Base-by-base conservation (phyloP, 2,329 filamentous ascomycete genomes). In the Chaetomiaceae sp. region DNA sequence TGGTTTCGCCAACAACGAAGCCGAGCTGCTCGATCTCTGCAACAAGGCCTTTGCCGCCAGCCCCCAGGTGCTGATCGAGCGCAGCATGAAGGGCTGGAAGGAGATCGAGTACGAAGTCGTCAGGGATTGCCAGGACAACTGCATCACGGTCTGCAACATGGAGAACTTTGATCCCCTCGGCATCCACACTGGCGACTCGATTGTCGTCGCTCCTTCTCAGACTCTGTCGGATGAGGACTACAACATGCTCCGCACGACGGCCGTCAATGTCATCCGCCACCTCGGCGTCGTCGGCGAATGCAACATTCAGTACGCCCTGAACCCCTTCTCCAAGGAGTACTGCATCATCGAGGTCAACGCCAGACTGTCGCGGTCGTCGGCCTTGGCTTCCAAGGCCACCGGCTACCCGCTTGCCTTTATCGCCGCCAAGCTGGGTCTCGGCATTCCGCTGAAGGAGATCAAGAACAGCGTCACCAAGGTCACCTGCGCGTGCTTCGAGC, bases 311-410 rank as follows among this genome's bases (percentile, higher is more conserved):
- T 99, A 97, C 66, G 94, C 94, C 4, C 76, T 99, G 50, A 96
- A 99, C 74, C 94, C 94, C 3, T 89, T 91, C 71, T 96, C 91
- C 1, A 85, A 82, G 68, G 94, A 99, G 69, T 99, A 96, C 76
- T 96, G 94, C 78, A 96, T 99, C 62, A 99, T 99, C 67, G 94
- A 99, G 71, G 94, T 99, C 75, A 99, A 99, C 71, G 94, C 94
- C 63, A 91, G 94, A 85, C 85, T 99, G 49, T 97, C 94, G 66
- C 89, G 94, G 66, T 99, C 94, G 39, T 99, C 94, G 53, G 94
- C 94, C 59, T 80, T 99, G 61, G 94, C 94, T 57, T 97, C 94
- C 58, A 99, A 99, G 77, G 94, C 94, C 60, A 99, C 94, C 51
- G 94, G 94, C 59, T 99, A 97, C 72, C 94, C 94, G 54, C 82